Percentiles rank a stretch among this genome's conserved stretches.
phyloP scores from a whole-genome alignment of 192 early-diverging fungal genomes.

The Rhizophagus prolifer region DNA sequence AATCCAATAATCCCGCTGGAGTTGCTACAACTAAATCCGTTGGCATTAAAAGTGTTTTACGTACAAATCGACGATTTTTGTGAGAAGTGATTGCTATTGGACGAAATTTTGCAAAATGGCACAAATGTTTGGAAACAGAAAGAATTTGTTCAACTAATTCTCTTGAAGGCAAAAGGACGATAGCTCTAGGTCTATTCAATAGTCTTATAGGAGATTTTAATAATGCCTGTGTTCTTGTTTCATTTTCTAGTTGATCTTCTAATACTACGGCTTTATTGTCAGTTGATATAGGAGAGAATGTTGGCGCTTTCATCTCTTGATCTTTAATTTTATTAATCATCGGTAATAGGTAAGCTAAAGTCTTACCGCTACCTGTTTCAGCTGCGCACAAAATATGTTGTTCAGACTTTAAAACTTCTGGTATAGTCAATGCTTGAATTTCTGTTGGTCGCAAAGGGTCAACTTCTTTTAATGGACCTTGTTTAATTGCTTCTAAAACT shows the following conservation, averaged over 20 bases:
- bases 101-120: constrained; percentile 69
- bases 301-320: constrained; percentile 51
- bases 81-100: constrained; percentile 60
- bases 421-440: constrained; percentile 84
- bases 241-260: constrained; percentile 21
- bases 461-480: constrained; percentile 32
- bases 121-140: constrained; percentile 65
- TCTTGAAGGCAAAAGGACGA: constrained; percentile 86
- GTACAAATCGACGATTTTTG: constrained; percentile 44
- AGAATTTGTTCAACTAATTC: constrained; percentile 84
- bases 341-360: constrained; percentile 82
- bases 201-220: constrained; percentile 52
- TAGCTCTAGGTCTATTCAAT: constrained; percentile 74
- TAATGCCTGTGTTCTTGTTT: constrained; percentile 25
- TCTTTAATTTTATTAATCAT: constrained; percentile 72
- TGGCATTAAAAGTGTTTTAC: constrained; percentile 55
- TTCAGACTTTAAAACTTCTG: constrained; percentile 54
- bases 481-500: constrained; percentile 49
- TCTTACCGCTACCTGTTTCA: constrained; percentile 93
- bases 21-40: constrained; percentile 86
- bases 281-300: background rate
- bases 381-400: constrained; percentile 73
- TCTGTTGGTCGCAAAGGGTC: constrained; percentile 64
- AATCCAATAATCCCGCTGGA: constrained; percentile 67
- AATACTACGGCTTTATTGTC: background rate